A percentile compares a stretch with the other conserved stretches of the same genome.
Conservation (phyloP, 2,329 filamentous ascomycete genomes). For the Fusarium buharicum region DNA sequence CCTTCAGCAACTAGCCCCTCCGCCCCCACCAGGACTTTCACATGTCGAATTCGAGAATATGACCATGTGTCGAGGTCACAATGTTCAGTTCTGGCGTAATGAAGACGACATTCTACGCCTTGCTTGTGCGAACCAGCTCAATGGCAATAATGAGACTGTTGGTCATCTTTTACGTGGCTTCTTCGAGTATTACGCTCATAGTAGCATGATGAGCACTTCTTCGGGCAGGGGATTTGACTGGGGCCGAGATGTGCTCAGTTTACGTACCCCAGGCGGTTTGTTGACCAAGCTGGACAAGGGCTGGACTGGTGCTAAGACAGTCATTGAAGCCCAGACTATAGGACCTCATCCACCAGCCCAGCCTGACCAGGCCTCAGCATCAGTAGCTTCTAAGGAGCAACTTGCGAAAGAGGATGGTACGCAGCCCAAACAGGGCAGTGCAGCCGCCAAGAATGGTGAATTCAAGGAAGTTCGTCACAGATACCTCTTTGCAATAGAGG, state of each 20-base stretch:
- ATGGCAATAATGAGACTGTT: slow-evolving; percentile 74
- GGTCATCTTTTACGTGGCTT: slow-evolving; percentile 82
- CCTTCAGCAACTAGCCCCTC: slow-evolving; percentile 70
- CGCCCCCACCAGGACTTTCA: slow-evolving; percentile 50
- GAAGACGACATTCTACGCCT: slow-evolving; percentile 74
- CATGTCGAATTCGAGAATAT: slow-evolving; percentile 39
- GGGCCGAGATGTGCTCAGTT: slow-evolving; percentile 80
- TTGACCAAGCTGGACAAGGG: slow-evolving; percentile 80
- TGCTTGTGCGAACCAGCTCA: slow-evolving; percentile 68
- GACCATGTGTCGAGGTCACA: slow-evolving; percentile 68
- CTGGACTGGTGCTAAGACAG: slow-evolving; percentile 85
- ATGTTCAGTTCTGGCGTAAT: slow-evolving; percentile 82
- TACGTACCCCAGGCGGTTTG: slow-evolving; percentile 77
- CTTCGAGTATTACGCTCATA: slow-evolving; percentile 85
- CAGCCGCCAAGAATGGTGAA: slow-evolving; percentile 51
- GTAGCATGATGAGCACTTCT: slow-evolving; percentile 62
- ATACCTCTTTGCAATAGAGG: slow-evolving; percentile 89
- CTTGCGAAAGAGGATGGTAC: slow-evolving; percentile 5
- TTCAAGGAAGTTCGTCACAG: slow-evolving; percentile 79
- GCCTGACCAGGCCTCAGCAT: slow-evolving; percentile 26
- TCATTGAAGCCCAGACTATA: slow-evolving; percentile 62
- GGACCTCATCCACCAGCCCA: slow-evolving; percentile 32
- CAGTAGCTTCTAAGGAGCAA: not conserved
- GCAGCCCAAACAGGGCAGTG: slow-evolving; percentile 28
- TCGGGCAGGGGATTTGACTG: slow-evolving; percentile 75